Base-by-base conservation (phyloP, 805 yeast genomes). In the Starmerella vitae region DNA sequence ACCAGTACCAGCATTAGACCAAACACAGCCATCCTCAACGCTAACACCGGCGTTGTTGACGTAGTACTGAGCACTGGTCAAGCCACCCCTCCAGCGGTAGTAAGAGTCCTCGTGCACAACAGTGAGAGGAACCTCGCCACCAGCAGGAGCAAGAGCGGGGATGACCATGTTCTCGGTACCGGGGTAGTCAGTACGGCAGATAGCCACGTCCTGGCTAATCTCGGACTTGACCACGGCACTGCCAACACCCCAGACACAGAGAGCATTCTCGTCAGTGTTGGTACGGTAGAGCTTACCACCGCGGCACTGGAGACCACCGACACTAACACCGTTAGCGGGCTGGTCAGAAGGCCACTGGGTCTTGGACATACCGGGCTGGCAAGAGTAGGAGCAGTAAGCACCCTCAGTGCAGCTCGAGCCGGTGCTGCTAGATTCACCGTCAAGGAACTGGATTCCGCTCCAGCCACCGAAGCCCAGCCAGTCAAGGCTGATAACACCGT, bases 141-240 rank as follows among this genome's bases (percentile, higher is more conserved):
- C 94, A 43, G 78, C 80, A 25, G 59, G 61, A 38, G 86, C 79
- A 47, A 73, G 67, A 44, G 97, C 86, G 61, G 98, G 97, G 46
- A 88, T 71, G 51, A 78, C 93, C 97, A 88, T 91, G 73, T 85
- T 85, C 70, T 88, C 98, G 49, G 95, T 78, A 67, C 98, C 98
- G 58, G 98, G 98, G 74, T 88, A 88, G 63, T 88, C 98, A 46
- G 98, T 88, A 70, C 96, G 81, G 72, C 98, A 91, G 56, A 91
- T 65, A 44, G 97, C 88, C 53, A 88, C 85, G 38, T 70, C 69
- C 44, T 78, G 59, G 49, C 61, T 56, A 43, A 82, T 63, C 52
- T 80, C 67, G 53, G 75, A 73, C 43, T 68, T 78, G 51, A 80
- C 86, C 38, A 62, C 57, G 35, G 93, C 93, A 37, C 77, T 61